Base-by-base conservation (phyloP, 139 green algal species). In the Dunaliella sp. region DNA sequence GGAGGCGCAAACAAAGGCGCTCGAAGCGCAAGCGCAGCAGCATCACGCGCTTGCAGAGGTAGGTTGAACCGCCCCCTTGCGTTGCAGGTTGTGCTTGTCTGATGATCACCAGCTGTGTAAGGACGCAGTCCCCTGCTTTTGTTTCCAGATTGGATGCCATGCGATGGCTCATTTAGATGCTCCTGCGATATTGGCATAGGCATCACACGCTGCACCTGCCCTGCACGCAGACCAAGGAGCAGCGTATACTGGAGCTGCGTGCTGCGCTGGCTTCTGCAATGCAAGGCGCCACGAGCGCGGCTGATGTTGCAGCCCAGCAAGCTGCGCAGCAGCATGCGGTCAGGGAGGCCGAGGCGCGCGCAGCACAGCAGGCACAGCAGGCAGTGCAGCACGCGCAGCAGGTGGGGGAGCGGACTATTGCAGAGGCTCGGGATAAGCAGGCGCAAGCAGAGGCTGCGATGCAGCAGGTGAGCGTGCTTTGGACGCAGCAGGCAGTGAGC, bases 191-290 rank as follows among this genome's bases (percentile, higher is more conserved):
- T n/a, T n/a, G n/a, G n/a, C n/a, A n/a, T n/a, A n/a, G n/a, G n/a
- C n/a, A n/a, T n/a, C n/a, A n/a, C n/a, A n/a, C n/a, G n/a, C n/a
- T n/a, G n/a, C n/a, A n/a, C n/a, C n/a, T n/a, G n/a, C n/a, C n/a
- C n/a, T n/a, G 21, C n/a, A 0, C 36, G 2, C 59, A 89, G 86
- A 75, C 48, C 37, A 91, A 91, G 38, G 84, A 88, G 21, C 80
- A 89, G 25, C 88, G 88, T 0, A 86, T 92, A 32, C 76, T 75
- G 31, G 89, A 92, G 86, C 84, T 92, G 36, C 81, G 89, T 1
- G 59, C 89, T 3, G 89, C 89, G 0, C 81, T 90, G 3, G 72
- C 89, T 32, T 48, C 81, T 1, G 86, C 89, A 3, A 16, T 90
- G 7, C 25, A 65, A 36, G 84, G 36, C 24, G 65, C 59, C 30